phyloP scores from a whole-genome alignment of 495 filamentous ascomycete genomes.

The Daldinia concentrica region DNA sequence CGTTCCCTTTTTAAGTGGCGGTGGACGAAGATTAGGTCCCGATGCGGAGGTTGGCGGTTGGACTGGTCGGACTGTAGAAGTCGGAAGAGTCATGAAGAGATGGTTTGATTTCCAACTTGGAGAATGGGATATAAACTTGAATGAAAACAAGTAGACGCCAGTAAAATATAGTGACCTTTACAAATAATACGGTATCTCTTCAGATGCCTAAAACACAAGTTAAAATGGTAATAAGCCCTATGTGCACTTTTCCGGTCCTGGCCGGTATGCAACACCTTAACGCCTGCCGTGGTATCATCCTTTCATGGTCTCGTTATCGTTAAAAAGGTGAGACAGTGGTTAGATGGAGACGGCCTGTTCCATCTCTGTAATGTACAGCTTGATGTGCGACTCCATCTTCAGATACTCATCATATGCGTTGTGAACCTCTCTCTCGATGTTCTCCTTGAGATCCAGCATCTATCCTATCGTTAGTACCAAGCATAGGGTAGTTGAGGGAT shows the following conservation, averaged over 20 bases:
- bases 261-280: conserved; percentile 26
- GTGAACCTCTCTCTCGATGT: conserved; percentile 92
- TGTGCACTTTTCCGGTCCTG: conserved; percentile 8
- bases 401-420: conserved; percentile 89
- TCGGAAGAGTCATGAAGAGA: conserved; percentile 69
- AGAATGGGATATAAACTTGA: conserved; percentile 41
- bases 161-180: neutral
- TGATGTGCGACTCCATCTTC: conserved; percentile 96
- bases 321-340: conserved; percentile 40
- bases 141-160: conserved; percentile 14
- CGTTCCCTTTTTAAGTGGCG: conserved; percentile 71
- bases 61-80: conserved; percentile 73
- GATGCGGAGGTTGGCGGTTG: conserved; percentile 65
- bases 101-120: conserved; percentile 74
- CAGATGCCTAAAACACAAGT: conserved; percentile 11
- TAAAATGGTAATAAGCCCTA: conserved; percentile 10
- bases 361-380: conserved; percentile 98
- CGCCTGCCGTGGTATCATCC: conserved; percentile 46
- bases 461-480: conserved; percentile 57
- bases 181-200: conserved; percentile 11
- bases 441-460: conserved; percentile 98
- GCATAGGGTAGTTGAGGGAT: neutral
- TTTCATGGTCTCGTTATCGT: conserved; percentile 41
- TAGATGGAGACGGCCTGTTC: conserved; percentile 77
- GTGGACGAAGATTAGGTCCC: conserved; percentile 53